A percentile compares a stretch with the other conserved stretches of the same genome.
phyloP scores from a whole-genome alignment of 352 stramenopile genomes.

The Globisporangium lucens region DNA sequence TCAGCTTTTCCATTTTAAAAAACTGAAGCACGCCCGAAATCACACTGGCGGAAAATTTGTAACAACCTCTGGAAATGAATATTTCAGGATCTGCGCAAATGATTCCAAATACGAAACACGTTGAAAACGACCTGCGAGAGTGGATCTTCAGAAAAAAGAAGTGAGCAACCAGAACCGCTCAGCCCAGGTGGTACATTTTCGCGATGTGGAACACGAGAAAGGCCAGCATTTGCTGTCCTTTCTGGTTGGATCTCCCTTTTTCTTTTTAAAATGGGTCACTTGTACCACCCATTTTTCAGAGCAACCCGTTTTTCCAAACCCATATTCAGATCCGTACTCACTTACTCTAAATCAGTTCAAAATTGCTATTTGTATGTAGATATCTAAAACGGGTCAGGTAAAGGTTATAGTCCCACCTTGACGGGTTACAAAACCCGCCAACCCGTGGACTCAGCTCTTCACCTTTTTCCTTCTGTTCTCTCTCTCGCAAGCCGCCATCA shows the following conservation, averaged over 20 bases:
- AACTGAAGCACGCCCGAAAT: background rate
- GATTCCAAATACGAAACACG: background rate
- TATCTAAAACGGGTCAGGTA: background rate
- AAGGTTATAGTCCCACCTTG: background rate
- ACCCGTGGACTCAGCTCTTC: background rate
- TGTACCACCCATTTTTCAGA: background rate
- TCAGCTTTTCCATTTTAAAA: background rate
- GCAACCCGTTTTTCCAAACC: background rate
- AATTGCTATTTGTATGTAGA: background rate
- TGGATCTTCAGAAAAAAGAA: background rate
- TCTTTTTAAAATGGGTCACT: slow-evolving; percentile 1
- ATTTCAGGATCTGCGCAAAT: background rate
- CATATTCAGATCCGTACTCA: background rate
- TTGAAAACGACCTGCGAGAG: background rate
- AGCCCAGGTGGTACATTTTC: background rate
- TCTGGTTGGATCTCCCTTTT: slow-evolving; percentile 2
- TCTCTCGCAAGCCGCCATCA: background rate
- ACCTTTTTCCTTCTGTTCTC: background rate
- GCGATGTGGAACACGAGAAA: background rate
- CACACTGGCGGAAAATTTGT: background rate
- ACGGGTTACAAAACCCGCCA: background rate
- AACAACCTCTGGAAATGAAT: background rate
- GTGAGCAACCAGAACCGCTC: background rate
- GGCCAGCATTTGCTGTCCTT: background rate
- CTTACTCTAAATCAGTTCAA: background rate